Conservation (phyloP, 352 stramenopile genomes). For the Phytophthora sp. region DNA sequence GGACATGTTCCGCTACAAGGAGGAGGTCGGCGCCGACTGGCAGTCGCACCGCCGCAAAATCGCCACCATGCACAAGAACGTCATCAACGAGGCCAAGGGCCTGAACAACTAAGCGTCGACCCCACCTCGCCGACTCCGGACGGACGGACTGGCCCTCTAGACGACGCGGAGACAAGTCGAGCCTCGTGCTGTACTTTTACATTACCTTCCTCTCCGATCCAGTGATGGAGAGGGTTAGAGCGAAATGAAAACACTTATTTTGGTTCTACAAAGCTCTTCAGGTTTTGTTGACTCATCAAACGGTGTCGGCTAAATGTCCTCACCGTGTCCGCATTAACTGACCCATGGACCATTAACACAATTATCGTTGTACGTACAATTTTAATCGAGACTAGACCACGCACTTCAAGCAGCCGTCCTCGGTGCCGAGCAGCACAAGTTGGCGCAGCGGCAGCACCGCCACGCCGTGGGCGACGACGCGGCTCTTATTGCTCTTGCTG, state of each 20-base stretch:
- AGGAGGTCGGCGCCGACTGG: constrained; percentile 65
- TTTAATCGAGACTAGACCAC: constrained; percentile 27
- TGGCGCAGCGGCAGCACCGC: constrained; percentile 65
- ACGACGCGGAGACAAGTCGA: constrained; percentile 6
- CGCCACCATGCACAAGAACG: constrained; percentile 75
- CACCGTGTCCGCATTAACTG: not conserved
- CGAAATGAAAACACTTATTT: constrained; percentile 30
- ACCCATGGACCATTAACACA: no score
- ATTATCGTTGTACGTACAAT: not conserved
- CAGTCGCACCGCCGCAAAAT: constrained; percentile 78
- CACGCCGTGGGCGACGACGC: constrained; percentile 43
- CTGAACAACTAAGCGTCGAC: constrained; percentile 51
- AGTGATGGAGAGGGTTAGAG: constrained; percentile 3
- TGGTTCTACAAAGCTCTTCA: constrained; percentile 18
- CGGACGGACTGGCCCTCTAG: not conserved
- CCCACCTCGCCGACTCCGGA: not conserved
- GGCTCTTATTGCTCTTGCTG: constrained; percentile 55
- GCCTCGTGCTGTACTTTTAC: constrained; percentile 40
- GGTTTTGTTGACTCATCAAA: not conserved
- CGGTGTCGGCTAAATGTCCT: not conserved
- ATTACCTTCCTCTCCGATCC: not conserved
- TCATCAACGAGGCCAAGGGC: constrained; percentile 81
- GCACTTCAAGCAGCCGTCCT: constrained; percentile 71
- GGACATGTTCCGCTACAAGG: constrained; percentile 78
- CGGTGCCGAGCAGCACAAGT: constrained; percentile 60